Percentiles rank a stretch among this genome's conserved stretches.
Evolutionary conservation across 106 monocot species (phyloP).

Genomic region (Dioscorea dumetorum): DNA sequence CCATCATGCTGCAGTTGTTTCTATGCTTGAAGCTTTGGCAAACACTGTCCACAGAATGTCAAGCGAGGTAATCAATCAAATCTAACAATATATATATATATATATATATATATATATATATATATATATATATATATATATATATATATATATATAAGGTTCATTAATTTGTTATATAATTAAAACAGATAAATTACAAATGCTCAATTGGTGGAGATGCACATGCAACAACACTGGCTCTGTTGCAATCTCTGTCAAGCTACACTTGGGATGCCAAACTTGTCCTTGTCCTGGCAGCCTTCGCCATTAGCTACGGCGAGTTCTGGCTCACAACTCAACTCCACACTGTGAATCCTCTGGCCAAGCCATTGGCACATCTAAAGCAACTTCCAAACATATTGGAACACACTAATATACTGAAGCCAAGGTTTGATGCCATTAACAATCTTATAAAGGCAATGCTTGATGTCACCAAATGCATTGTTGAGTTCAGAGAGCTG

Average conservation of each 20-base stretch:
- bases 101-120: no score
- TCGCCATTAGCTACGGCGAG: slow-evolving; percentile 55
- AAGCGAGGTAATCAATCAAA: slow-evolving; percentile 39
- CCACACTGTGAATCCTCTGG: slow-evolving; percentile 56
- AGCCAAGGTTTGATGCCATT: slow-evolving; percentile 58
- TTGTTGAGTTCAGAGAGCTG: slow-evolving; percentile 60
- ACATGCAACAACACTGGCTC: slow-evolving; percentile 32
- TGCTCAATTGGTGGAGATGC: slow-evolving; percentile 40
- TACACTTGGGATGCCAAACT: slow-evolving; percentile 69
- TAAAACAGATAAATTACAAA: slow-evolving; percentile 46
- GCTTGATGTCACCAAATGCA: slow-evolving; percentile 59
- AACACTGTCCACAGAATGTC: slow-evolving; percentile 65
- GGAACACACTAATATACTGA: slow-evolving; percentile 44
- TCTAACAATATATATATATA: neutral
- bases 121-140: no score
- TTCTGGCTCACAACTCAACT: slow-evolving; percentile 66
- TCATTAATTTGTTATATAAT: no score
- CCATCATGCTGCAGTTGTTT: slow-evolving; percentile 6
- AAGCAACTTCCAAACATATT: slow-evolving; percentile 61
- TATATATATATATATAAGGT: no score
- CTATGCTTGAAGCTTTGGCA: slow-evolving; percentile 46
- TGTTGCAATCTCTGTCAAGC: slow-evolving; percentile 36
- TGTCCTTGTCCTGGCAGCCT: slow-evolving; percentile 56
- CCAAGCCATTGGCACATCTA: slow-evolving; percentile 42
- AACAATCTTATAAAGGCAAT: slow-evolving; percentile 50